Percentiles rank a stretch among this genome's conserved stretches.
Evolutionary conservation across 2,329 filamentous ascomycete species (phyloP).

Genomic region (Arthrobotrys megalospora): DNA sequence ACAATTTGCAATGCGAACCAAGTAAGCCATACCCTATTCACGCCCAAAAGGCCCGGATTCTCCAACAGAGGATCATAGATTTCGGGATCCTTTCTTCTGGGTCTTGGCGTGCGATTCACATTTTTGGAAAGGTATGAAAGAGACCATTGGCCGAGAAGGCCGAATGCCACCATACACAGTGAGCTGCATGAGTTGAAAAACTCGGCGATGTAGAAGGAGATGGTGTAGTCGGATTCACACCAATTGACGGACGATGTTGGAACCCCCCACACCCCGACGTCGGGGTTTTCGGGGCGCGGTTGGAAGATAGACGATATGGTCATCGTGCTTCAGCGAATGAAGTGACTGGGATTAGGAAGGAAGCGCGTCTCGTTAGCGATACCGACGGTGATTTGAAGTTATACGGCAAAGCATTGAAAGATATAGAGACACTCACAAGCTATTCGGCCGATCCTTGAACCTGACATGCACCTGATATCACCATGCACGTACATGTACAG

Average conservation of each 20-base stretch:
- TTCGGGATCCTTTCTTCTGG: background rate
- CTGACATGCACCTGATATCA: slow-evolving; percentile 17
- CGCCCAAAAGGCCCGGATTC: slow-evolving; percentile 28
- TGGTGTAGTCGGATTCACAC: slow-evolving; percentile 57
- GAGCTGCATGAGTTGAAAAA: slow-evolving; percentile 55
- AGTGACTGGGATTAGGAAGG: background rate
- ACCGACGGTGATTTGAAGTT: background rate
- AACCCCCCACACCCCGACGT: slow-evolving; percentile 78
- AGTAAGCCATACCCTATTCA: slow-evolving; percentile 46
- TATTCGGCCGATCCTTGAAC: background rate
- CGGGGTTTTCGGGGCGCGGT: slow-evolving; percentile 89
- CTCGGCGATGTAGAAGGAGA: slow-evolving; percentile 57
- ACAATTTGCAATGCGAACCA: slow-evolving; percentile 57
- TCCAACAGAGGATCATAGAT: slow-evolving; percentile 49
- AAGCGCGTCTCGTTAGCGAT: slow-evolving; percentile 11
- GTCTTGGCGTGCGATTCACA: slow-evolving; percentile 12
- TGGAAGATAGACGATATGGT: slow-evolving; percentile 90
- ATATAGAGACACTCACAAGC: background rate
- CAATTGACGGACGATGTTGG: slow-evolving; percentile 68
- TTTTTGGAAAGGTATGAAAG: slow-evolving; percentile 40
- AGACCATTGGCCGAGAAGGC: slow-evolving; percentile 46
- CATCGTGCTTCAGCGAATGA: slow-evolving; percentile 15
- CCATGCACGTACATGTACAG: slow-evolving; percentile 1
- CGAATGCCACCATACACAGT: slow-evolving; percentile 52
- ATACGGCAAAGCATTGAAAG: background rate